These are phyloP conservation scores for Coniochaeta sp. DNA, from an alignment of 2,329 filamentous ascomycete species.

Conservation along the genomic window DNA sequence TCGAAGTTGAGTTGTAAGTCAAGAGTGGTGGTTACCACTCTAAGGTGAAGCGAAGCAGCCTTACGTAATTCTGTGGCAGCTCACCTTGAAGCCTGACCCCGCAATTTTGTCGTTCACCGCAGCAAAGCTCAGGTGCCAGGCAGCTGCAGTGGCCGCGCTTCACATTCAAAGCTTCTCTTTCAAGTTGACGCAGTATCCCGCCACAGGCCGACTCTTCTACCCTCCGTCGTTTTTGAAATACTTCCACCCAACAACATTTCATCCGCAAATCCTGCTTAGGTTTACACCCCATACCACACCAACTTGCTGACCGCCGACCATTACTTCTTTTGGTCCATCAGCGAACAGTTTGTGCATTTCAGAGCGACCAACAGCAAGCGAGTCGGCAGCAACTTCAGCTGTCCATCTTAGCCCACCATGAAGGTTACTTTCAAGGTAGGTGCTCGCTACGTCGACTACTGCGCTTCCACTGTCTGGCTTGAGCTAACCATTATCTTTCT, in stretches of 20 bases:
- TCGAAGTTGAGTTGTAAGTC: too few species aligned
- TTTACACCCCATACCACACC: too few species aligned
- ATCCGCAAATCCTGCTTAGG: too few species aligned
- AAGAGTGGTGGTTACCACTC: too few species aligned
- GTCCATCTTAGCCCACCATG: conserved; percentile 45
- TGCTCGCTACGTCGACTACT: background rate
- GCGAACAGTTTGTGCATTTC: background rate
- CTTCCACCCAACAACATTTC: background rate
- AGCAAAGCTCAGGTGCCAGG: background rate
- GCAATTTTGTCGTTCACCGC: background rate
- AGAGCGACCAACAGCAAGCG: background rate
- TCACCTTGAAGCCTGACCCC: background rate
- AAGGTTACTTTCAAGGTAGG: conserved; percentile 62
- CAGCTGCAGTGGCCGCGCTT: conserved; percentile 1
- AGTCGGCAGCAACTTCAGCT: conserved; percentile 12
- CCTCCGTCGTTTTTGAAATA: background rate
- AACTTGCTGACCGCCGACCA: too few species aligned
- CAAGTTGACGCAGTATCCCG: background rate
- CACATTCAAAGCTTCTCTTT: background rate
- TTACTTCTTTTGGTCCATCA: too few species aligned
- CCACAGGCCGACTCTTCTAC: background rate
- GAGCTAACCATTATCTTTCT: background rate
- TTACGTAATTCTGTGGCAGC: background rate
- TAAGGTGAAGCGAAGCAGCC: too few species aligned
- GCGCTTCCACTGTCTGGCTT: background rate